Evolutionary conservation across 805 yeast genomes (phyloP).

Genomic region (Candida corydali): DNA sequence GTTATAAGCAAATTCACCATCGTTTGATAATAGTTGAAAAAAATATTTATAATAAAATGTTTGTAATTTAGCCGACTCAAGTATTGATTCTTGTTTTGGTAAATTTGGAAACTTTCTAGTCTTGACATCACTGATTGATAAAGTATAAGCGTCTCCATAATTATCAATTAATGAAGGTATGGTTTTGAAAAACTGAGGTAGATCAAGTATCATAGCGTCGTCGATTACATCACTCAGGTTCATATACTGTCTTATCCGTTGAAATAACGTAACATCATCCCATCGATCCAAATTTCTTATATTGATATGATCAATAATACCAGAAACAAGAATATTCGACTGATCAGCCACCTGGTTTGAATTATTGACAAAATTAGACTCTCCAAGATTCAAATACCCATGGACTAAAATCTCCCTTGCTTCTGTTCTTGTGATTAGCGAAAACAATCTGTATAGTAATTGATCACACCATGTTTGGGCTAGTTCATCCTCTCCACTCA

Average conservation of each 20-base stretch:
- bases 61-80: slow-evolving; percentile 52
- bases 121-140: slow-evolving; percentile 49
- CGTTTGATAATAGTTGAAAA: slow-evolving; percentile 30
- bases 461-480: slow-evolving; percentile 39
- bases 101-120: slow-evolving; percentile 44
- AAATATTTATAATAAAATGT: slow-evolving; percentile 55
- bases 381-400: slow-evolving; percentile 38
- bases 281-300: slow-evolving; percentile 12
- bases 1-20: slow-evolving; percentile 29
- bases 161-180: slow-evolving; percentile 12
- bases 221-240: slow-evolving; percentile 12
- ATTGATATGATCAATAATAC: slow-evolving; percentile 54
- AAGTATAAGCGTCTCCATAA: slow-evolving; percentile 10
- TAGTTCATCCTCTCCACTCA: slow-evolving; percentile 11
- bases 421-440: slow-evolving; percentile 43
- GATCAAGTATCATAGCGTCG: slow-evolving; percentile 22
- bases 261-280: slow-evolving; percentile 17
- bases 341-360: neutral
- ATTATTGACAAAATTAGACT: slow-evolving; percentile 12
- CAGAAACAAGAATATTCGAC: slow-evolving; percentile 48
- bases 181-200: slow-evolving; percentile 17
- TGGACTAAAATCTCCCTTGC: slow-evolving; percentile 64
- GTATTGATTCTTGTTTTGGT: slow-evolving; percentile 50
- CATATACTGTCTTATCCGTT: slow-evolving; percentile 19
- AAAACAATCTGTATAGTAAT: slow-evolving; percentile 33